Evolutionary conservation across 2,329 filamentous ascomycete species (phyloP).

Genomic region (Fusarium sp.): DNA sequence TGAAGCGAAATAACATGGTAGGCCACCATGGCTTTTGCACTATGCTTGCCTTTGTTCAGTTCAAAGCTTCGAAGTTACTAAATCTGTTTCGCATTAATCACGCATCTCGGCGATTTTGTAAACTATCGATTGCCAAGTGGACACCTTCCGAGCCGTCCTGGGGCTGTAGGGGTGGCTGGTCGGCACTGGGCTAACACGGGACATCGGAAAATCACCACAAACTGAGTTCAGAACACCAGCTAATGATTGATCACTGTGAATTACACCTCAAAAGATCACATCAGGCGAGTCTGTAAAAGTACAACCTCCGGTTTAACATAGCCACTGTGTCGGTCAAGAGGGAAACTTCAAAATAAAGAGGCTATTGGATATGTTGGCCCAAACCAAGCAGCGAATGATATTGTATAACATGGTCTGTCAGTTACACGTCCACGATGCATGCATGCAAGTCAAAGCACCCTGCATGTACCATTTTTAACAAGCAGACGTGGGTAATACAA

Average conservation of each 20-base stretch:
- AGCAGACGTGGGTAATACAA: conserved; percentile 9
- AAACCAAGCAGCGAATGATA: conserved; percentile 1
- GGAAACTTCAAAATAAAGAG: conserved; percentile 1
- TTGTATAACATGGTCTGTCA: conserved; percentile 15
- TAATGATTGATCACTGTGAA: conserved; percentile 1
- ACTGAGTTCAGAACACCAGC: not conserved
- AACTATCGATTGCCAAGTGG: conserved; percentile 7
- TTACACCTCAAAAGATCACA: not conserved
- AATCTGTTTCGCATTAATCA: not conserved
- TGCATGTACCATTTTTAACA: conserved; percentile 4
- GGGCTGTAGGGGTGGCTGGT: conserved; percentile 9
- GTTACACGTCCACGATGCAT: conserved; percentile 14
- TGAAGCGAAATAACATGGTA: conserved; percentile 19
- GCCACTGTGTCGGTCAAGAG: conserved; percentile 20
- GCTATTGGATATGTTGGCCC: not conserved
- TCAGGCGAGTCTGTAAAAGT: not conserved
- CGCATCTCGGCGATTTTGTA: not conserved
- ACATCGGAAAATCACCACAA: conserved; percentile 19
- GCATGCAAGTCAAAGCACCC: conserved; percentile 31
- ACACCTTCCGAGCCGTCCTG: conserved; percentile 13
- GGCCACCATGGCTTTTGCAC: not conserved
- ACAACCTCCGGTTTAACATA: not conserved
- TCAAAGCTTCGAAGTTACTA: conserved; percentile 8
- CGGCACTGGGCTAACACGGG: conserved; percentile 11
- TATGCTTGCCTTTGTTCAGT: not conserved